phyloP scores from a whole-genome alignment of 2,329 filamentous ascomycete species.

The Bimuria novae-zelandiae region DNA sequence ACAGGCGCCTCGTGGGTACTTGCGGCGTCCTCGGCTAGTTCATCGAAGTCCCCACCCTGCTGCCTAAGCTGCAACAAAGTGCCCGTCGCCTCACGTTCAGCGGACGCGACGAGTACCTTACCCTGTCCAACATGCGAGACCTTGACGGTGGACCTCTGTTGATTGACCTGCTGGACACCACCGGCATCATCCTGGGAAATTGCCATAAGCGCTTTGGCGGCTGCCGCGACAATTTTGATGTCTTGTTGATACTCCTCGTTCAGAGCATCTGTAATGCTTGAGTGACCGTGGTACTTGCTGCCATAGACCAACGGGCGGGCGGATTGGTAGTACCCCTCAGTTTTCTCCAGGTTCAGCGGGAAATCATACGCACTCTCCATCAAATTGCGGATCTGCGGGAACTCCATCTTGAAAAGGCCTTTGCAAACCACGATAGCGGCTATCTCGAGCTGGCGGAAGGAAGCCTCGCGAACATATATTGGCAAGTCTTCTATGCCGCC shows the following conservation, averaged over 20 bases:
- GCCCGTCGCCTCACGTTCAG: neutral
- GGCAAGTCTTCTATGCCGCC: neutral
- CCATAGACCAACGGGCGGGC: neutral
- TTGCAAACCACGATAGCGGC: neutral
- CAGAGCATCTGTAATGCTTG: neutral
- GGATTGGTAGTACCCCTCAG: neutral
- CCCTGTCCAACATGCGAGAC: neutral
- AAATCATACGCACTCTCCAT: neutral
- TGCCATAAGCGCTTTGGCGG: neutral
- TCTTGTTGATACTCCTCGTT: neutral
- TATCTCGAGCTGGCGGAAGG: neutral
- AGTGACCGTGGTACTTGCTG: neutral
- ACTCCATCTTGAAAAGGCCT: neutral
- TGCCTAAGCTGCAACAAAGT: neutral
- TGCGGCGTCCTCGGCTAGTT: no score
- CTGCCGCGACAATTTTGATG: neutral
- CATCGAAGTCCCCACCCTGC: neutral
- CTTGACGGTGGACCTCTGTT: neutral
- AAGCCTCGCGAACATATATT: neutral
- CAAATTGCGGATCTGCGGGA: neutral
- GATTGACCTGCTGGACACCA: neutral
- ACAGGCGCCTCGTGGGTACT: no score
- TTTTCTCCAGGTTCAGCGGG: neutral
- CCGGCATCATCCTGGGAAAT: neutral
- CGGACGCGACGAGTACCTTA: neutral